phyloP scores from a whole-genome alignment of 2,329 filamentous ascomycete species.

The Fusarium coicis region DNA sequence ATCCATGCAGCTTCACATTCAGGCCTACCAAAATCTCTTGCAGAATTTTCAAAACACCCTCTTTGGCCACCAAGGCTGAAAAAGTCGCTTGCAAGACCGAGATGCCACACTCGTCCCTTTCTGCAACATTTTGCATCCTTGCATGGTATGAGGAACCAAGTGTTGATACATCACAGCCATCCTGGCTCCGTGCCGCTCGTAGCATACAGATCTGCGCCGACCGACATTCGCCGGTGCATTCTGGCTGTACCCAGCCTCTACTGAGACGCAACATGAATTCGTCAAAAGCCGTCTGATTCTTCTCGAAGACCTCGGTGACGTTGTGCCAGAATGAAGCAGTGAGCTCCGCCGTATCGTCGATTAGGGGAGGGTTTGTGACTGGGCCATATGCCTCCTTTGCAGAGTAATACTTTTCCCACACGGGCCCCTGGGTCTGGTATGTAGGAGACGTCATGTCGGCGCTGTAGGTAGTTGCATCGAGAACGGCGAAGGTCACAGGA shows the following conservation, averaged over 20 bases:
- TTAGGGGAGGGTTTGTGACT: slow-evolving; percentile 55
- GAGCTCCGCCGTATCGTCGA: slow-evolving; percentile 55
- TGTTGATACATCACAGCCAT: slow-evolving; percentile 59
- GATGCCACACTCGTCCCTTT: slow-evolving; percentile 46
- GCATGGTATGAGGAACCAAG: slow-evolving; percentile 51
- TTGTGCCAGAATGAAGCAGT: slow-evolving; percentile 70
- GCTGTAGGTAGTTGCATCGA: slow-evolving; percentile 65
- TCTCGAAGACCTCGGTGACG: slow-evolving; percentile 61
- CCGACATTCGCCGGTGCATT: slow-evolving; percentile 57
- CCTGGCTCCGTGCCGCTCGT: slow-evolving; percentile 61
- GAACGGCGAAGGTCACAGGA: slow-evolving; percentile 64
- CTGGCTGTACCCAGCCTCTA: slow-evolving; percentile 55
- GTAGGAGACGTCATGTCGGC: slow-evolving; percentile 60
- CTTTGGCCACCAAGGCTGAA: slow-evolving; percentile 40
- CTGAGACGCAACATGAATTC: slow-evolving; percentile 59
- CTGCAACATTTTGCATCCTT: slow-evolving; percentile 29
- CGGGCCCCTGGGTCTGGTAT: slow-evolving; percentile 57
- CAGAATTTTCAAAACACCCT: slow-evolving; percentile 42
- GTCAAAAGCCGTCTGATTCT: slow-evolving; percentile 55
- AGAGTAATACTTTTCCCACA: slow-evolving; percentile 67
- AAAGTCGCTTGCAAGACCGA: slow-evolving; percentile 45
- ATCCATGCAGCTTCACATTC: slow-evolving; percentile 16
- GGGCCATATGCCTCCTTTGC: slow-evolving; percentile 65
- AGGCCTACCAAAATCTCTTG: slow-evolving; percentile 17
- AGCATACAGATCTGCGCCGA: slow-evolving; percentile 62